Base-by-base conservation (phyloP, 2,329 filamentous ascomycete species). In the Sporothrix luriei region DNA sequence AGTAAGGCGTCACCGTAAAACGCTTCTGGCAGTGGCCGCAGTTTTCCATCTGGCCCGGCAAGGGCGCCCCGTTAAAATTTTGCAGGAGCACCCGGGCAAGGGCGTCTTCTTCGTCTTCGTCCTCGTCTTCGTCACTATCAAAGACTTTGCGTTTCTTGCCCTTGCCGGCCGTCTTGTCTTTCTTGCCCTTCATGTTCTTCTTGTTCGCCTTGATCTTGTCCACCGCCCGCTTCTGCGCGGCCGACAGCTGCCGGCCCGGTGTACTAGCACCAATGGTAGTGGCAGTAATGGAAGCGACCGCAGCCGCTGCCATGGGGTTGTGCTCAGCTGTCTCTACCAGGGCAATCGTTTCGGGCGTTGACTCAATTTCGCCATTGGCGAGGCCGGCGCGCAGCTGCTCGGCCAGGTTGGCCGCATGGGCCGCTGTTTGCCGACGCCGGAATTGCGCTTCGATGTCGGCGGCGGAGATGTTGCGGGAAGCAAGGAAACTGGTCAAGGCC, bases 1-100 rank as follows among this genome's bases (percentile, higher is more conserved):
- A 93, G 80, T 97, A 97, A 0, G 92, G 86, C 0, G 94, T 97
- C 57, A 98, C 94, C 0, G 93, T 97, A 76, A 98, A 98, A 49
- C 93, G 89, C 78, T 95, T 97, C 55, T 86, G 84, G 78, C 94
- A 98, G 3, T 89, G 81, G 72, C 91, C 93, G 77, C 94, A 98
- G 74, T 97, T 94, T 73, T 91, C 93, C 76, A 94, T 87, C 78
- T 98, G 94, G 2, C 92, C 93, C 1, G 93, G 91, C n/a, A 90
- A 78, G 1, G 89, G 89, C 43, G 67, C 52, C 49, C 38, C 3
- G 10, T 51, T 16, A 10, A 80, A 79, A 16, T 79, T 75, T 33
- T 84, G 74, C 75, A 87, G 80, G 21, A 87, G 79, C 74, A 82
- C 80, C 14, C 79, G 78, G 2, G 82, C 83, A 59, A 86, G 78